Evolutionary conservation across 148 eudicot species (phyloP).

Genomic region (Rhododendron mucronatum): DNA sequence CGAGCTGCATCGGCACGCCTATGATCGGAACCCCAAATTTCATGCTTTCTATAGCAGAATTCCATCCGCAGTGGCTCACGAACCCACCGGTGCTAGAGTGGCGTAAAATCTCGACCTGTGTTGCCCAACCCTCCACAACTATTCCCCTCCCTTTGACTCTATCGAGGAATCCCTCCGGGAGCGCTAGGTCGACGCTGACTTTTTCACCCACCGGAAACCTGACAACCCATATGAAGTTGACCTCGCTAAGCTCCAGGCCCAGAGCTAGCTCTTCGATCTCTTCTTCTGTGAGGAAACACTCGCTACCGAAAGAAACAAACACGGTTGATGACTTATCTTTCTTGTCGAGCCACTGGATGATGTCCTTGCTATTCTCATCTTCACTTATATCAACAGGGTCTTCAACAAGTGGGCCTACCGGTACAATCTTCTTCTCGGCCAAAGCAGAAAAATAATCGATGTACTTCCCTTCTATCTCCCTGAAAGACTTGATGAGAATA

Average conservation of each 20-base stretch:
- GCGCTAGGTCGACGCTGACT: background rate
- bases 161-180: slow-evolving; percentile 27
- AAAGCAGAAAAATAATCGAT: slow-evolving; percentile 13
- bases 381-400: background rate
- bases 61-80: slow-evolving; percentile 41
- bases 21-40: slow-evolving; percentile 26
- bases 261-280: slow-evolving; percentile 24
- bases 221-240: slow-evolving; percentile 26
- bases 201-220: slow-evolving; percentile 17
- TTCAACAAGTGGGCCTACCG: slow-evolving; percentile 24
- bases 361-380: background rate
- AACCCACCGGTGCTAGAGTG: slow-evolving; percentile 27
- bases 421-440: slow-evolving; percentile 11
- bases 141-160: slow-evolving; percentile 21
- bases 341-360: slow-evolving; percentile 25
- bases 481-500: slow-evolving; percentile 5
- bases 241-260: slow-evolving; percentile 24
- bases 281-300: slow-evolving; percentile 17
- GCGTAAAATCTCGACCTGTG: slow-evolving; percentile 20
- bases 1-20: slow-evolving; percentile 25
- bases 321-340: slow-evolving; percentile 15
- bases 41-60: slow-evolving; percentile 23
- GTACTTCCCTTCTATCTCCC: slow-evolving; percentile 20
- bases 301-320: slow-evolving; percentile 30
- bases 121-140: slow-evolving; percentile 26